A percentile compares a stretch with the other conserved stretches of the same genome.
Conservation (phyloP, 352 stramenopile genomes). For the Phytophthora pisi region DNA sequence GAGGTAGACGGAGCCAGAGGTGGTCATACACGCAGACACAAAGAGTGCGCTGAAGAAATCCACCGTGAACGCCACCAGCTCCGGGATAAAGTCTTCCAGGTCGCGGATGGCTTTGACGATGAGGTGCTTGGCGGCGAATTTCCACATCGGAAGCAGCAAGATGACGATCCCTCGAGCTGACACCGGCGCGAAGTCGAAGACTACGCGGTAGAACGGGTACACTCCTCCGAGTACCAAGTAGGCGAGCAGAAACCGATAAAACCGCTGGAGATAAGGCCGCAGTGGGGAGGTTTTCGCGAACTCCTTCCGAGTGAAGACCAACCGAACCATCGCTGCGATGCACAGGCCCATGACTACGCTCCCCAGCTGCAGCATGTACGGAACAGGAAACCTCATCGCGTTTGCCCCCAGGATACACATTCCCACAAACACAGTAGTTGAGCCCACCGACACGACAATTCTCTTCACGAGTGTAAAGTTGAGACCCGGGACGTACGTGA, state of each 20-base stretch:
- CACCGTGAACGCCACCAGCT: slow-evolving; percentile 10
- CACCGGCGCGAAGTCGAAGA: slow-evolving; percentile 9
- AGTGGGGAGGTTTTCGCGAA: slow-evolving; percentile 10
- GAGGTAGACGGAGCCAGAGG: slow-evolving; percentile 11
- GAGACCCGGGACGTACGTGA: slow-evolving; percentile 13
- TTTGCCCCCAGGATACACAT: slow-evolving; percentile 2
- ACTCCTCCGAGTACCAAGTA: slow-evolving; percentile 10
- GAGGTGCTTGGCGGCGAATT: slow-evolving; percentile 6
- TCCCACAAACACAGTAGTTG: slow-evolving; percentile 5
- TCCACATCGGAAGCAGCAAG: slow-evolving; percentile 8
- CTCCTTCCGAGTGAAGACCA: slow-evolving; percentile 3
- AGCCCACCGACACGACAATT: slow-evolving; percentile 5
- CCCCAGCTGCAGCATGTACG: slow-evolving; percentile 14
- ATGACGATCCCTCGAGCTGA: slow-evolving; percentile 3
- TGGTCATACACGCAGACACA: slow-evolving; percentile 28
- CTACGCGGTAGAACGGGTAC: slow-evolving; percentile 9
- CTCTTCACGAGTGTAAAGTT: slow-evolving; percentile 11
- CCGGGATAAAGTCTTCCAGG: slow-evolving; percentile 11
- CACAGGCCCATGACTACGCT: slow-evolving; percentile 1
- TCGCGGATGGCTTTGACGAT: not conserved
- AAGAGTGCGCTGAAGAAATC: slow-evolving; percentile 30
- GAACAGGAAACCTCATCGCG: slow-evolving; percentile 16
- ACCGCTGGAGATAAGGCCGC: slow-evolving; percentile 1
- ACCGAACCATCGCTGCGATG: slow-evolving; percentile 11
- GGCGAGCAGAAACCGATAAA: slow-evolving; percentile 15